These are phyloP conservation scores for Sphagnum tenellum DNA, from an alignment of 225 moss, liverwort and hornwort species.

Conservation along the genomic window DNA sequence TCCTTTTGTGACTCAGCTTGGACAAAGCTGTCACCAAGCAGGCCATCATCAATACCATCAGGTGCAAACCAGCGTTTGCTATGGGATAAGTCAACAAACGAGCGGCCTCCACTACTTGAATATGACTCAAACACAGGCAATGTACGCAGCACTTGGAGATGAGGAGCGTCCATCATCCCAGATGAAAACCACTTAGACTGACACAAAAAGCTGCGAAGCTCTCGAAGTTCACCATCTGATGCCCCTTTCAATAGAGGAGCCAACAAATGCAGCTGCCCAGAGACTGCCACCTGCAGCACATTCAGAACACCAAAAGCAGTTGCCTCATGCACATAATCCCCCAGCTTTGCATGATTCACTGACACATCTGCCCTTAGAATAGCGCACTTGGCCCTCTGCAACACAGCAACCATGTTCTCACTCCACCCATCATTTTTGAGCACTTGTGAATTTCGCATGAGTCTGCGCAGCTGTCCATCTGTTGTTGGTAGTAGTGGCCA, in stretches of 20 bases:
- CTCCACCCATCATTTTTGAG: slow-evolving; percentile 71
- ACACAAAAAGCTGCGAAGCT: slow-evolving; percentile 79
- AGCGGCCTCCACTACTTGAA: slow-evolving; percentile 37
- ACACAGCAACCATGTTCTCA: slow-evolving; percentile 69
- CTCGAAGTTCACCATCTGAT: slow-evolving; percentile 78
- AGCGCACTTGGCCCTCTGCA: slow-evolving; percentile 64
- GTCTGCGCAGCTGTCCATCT: slow-evolving; percentile 50
- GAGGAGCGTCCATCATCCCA: slow-evolving; percentile 40
- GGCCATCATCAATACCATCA: slow-evolving; percentile 59
- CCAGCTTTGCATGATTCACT: slow-evolving; percentile 46
- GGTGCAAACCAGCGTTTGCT: slow-evolving; percentile 65
- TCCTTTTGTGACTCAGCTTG: slow-evolving; percentile 73
- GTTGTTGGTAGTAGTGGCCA: slow-evolving; percentile 81
- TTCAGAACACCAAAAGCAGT: slow-evolving; percentile 61
- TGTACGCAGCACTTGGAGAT: slow-evolving; percentile 46
- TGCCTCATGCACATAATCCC: slow-evolving; percentile 63
- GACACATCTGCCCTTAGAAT: slow-evolving; percentile 51
- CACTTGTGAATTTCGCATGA: slow-evolving; percentile 52
- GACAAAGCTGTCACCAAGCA: slow-evolving; percentile 60
- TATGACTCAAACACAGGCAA: slow-evolving; percentile 85
- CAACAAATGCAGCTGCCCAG: slow-evolving; percentile 40
- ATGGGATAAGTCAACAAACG: slow-evolving; percentile 64
- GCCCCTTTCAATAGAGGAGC: slow-evolving; percentile 31
- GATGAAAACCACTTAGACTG: slow-evolving; percentile 84
- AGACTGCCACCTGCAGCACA: slow-evolving; percentile 52